Percentiles rank a stretch among this genome's conserved stretches.
phyloP scores from a whole-genome alignment of 371 early-diverging fungal species.

The Mortierella sp. region DNA sequence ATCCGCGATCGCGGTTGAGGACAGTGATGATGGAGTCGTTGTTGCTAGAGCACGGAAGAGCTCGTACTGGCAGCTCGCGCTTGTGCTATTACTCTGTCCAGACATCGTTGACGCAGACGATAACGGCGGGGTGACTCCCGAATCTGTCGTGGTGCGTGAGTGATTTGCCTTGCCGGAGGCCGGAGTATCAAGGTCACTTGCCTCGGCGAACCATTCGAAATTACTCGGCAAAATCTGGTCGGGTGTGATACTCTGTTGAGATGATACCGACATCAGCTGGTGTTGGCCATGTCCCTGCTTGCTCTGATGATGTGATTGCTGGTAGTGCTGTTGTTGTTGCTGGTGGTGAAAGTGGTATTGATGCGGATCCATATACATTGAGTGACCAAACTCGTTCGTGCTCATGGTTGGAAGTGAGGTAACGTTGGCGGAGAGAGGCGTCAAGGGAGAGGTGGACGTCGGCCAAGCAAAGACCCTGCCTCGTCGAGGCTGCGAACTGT shows the following conservation, averaged over 20 bases:
- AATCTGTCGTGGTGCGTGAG: conserved; percentile 2
- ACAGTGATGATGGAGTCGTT: not conserved
- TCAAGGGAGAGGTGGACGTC: conserved; percentile 15
- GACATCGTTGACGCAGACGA: conserved; percentile 6
- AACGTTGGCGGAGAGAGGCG: conserved; percentile 23
- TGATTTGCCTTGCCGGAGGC: conserved; percentile 6
- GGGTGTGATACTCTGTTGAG: conserved; percentile 28
- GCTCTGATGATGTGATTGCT: conserved; percentile 8
- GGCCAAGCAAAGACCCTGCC: conserved; percentile 20
- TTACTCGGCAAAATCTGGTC: conserved; percentile 20
- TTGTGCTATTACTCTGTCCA: not conserved
- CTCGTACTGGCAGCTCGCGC: not conserved
- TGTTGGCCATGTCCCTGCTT: conserved; percentile 13
- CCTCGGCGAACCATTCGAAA: conserved; percentile 31
- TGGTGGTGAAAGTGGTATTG: conserved; percentile 21
- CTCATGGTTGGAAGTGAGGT: conserved; percentile 8
- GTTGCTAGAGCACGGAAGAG: conserved; percentile 1
- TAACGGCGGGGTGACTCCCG: conserved; percentile 4
- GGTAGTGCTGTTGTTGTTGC: conserved; percentile 8
- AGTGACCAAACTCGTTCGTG: conserved; percentile 10
- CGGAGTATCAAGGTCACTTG: conserved; percentile 15
- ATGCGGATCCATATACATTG: conserved; percentile 17
- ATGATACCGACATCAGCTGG: conserved; percentile 7
- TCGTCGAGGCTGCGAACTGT: conserved; percentile 15
- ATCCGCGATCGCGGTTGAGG: not conserved